A percentile compares a stretch with the other conserved stretches of the same genome.
phyloP scores from a whole-genome alignment of 2,329 filamentous ascomycete genomes.

The Sporothrix brunneoviolacea region DNA sequence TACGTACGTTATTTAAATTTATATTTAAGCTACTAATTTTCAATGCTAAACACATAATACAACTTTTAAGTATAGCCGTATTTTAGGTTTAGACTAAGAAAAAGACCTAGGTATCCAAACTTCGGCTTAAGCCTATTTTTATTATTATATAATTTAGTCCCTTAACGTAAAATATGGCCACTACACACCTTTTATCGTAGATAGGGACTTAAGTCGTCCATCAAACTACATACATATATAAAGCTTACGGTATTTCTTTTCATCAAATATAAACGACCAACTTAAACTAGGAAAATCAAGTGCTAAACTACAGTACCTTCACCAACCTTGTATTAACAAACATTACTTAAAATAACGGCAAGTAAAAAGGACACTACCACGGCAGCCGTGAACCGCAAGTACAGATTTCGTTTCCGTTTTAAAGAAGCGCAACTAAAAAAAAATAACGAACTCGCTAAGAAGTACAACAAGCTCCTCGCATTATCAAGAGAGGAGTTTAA shows the following conservation, averaged over 20 bases:
- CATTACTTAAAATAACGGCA: too few relatives aligned
- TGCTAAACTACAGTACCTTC: neutral
- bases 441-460: neutral
- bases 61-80: neutral
- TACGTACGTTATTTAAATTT: neutral
- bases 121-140: neutral
- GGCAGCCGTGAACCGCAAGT: neutral
- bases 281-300: neutral
- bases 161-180: too few relatives aligned
- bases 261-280: neutral
- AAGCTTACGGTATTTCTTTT: too few relatives aligned
- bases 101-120: too few relatives aligned
- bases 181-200: neutral
- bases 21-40: neutral
- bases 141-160: neutral
- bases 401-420: neutral
- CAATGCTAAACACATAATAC: neutral
- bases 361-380: neutral
- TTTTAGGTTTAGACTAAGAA: too few relatives aligned
- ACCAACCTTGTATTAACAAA: neutral
- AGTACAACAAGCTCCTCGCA: neutral
- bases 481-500: neutral
- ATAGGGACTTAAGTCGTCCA: neutral
- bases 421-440: neutral
- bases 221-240: neutral